Evolutionary conservation across 306 rosid species (phyloP).

Genomic region (Urtica urens): DNA sequence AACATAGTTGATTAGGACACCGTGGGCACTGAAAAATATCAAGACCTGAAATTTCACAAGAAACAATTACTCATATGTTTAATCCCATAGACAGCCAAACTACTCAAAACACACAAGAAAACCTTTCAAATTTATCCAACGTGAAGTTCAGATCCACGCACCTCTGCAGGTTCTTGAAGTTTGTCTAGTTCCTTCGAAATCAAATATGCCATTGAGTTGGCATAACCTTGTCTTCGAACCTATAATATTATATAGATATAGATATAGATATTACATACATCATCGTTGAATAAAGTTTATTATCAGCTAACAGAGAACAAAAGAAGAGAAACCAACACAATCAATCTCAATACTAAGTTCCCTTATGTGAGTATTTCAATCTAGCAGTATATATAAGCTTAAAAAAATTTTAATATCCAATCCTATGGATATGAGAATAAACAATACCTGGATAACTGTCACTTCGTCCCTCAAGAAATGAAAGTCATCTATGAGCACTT

Average conservation of each 20-base stretch:
- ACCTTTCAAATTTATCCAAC: slow-evolving; percentile 3
- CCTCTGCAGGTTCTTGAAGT: slow-evolving; percentile 64
- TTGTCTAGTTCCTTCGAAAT: slow-evolving; percentile 64
- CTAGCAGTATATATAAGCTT: no score
- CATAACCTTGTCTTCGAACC: slow-evolving; percentile 76
- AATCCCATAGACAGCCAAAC: slow-evolving; percentile 2
- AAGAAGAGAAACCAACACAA: no score
- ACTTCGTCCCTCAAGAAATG: slow-evolving; percentile 88
- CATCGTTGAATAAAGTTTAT: no score
- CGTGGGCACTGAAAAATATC: slow-evolving; percentile 98
- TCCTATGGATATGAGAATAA: no score
- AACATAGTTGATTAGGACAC: slow-evolving; percentile 90
- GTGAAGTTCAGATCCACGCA: slow-evolving; percentile 16
- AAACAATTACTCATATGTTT: slow-evolving; percentile 9
- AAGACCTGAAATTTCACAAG: slow-evolving; percentile 37
- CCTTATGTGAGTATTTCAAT: no score
- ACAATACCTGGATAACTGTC: slow-evolving; percentile 89
- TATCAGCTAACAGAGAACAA: no score
- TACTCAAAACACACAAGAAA: not conserved
- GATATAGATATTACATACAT: no score
- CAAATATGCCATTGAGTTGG: slow-evolving; percentile 88
- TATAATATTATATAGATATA: no score
- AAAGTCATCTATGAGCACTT: slow-evolving; percentile 74
- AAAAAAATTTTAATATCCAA: no score
- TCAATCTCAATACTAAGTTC: no score